phyloP scores from a whole-genome alignment of 2,329 filamentous ascomycete species.

The Aspergillus sp. region DNA sequence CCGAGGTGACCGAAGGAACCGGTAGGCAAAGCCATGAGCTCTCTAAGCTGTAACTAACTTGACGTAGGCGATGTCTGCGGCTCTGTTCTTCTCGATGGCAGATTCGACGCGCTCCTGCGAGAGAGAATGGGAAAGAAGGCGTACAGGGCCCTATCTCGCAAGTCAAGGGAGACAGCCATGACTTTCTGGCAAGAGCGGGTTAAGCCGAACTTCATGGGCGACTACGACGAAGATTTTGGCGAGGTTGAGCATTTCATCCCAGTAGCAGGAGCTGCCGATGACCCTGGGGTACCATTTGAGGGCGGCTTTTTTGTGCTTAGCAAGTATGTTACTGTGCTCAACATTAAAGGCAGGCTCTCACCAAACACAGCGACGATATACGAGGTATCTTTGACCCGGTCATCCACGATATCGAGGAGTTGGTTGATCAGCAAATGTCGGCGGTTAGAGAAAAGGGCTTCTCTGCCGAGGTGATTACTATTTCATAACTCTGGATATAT shows the following conservation, averaged over 20 bases:
- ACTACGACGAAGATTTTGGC: slow-evolving; percentile 23
- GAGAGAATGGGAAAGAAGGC: slow-evolving; percentile 25
- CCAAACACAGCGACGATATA: slow-evolving; percentile 18
- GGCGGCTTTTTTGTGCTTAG: slow-evolving; percentile 19
- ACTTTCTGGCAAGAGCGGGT: slow-evolving; percentile 32
- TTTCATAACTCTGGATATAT: no score
- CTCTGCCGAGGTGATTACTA: slow-evolving; percentile 9
- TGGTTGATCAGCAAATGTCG: slow-evolving; percentile 24
- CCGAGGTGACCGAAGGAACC: slow-evolving; percentile 28
- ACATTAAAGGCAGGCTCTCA: neutral
- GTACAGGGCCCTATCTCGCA: slow-evolving; percentile 27
- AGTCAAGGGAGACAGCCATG: slow-evolving; percentile 25
- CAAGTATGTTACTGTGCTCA: slow-evolving; percentile 8
- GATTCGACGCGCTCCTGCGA: slow-evolving; percentile 27
- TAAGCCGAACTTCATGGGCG: slow-evolving; percentile 26
- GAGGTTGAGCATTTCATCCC: slow-evolving; percentile 24
- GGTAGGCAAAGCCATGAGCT: slow-evolving; percentile 15
- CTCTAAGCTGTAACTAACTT: neutral
- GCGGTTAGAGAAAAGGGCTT: slow-evolving; percentile 3
- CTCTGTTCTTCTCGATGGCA: slow-evolving; percentile 30
- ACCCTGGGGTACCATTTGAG: slow-evolving; percentile 20
- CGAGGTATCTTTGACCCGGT: slow-evolving; percentile 31
- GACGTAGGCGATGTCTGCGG: slow-evolving; percentile 30
- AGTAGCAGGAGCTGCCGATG: slow-evolving; percentile 23
- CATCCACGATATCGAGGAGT: slow-evolving; percentile 23